Evolutionary conservation across 2,329 filamentous ascomycete genomes (phyloP).

Genomic region (Trichoderma sp.): DNA sequence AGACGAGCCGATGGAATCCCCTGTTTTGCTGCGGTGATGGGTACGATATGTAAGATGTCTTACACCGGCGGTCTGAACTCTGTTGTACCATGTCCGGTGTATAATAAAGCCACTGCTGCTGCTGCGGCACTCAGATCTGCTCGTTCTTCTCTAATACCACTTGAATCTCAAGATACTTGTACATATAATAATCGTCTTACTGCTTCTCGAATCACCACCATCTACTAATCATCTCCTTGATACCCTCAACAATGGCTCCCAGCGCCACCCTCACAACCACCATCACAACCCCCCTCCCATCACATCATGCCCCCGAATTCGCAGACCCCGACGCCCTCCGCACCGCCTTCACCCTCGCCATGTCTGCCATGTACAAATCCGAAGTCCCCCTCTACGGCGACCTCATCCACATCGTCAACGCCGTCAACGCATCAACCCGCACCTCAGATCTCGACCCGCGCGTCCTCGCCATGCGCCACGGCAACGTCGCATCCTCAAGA

Average conservation of each 20-base stretch:
- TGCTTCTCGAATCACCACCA: not conserved
- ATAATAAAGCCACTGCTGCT: not conserved
- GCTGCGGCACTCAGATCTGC: not conserved
- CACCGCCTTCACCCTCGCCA: conserved; percentile 25
- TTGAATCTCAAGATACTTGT: not conserved
- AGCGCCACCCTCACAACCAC: not conserved
- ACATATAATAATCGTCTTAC: not conserved
- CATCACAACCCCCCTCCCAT: not conserved
- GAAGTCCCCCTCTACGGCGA: conserved; percentile 35
- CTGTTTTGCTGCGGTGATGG: not conserved
- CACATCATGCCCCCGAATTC: not conserved
- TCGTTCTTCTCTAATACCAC: not conserved
- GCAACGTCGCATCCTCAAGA: conserved; percentile 29
- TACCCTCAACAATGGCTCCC: not conserved
- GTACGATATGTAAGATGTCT: not conserved
- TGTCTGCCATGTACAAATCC: conserved; percentile 36
- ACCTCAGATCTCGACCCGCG: conserved; percentile 30
- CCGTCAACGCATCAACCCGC: conserved; percentile 30
- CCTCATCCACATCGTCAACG: conserved; percentile 32
- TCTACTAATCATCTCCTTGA: not conserved
- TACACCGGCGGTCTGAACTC: not conserved
- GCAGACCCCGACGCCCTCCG: conserved; percentile 1
- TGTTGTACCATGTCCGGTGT: not conserved
- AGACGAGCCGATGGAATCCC: not conserved
- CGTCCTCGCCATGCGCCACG: conserved; percentile 31